phyloP scores from a whole-genome alignment of 2,329 filamentous ascomycete genomes.

The Thielaviopsis musarum region DNA sequence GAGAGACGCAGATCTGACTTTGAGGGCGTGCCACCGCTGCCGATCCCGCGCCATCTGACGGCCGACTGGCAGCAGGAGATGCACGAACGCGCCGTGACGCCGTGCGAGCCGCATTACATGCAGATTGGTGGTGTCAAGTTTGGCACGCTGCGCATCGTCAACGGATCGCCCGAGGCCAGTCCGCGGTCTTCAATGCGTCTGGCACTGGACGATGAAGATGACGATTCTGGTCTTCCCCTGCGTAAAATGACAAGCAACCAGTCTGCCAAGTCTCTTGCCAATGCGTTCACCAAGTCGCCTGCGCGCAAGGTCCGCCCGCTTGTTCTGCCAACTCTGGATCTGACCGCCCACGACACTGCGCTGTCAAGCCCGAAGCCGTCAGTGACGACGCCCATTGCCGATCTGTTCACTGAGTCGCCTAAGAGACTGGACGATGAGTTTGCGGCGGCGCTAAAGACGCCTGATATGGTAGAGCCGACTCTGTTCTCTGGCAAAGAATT shows the following conservation, averaged over 20 bases:
- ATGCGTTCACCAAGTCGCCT: not conserved
- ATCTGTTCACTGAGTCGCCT: not conserved
- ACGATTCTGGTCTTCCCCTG: not conserved
- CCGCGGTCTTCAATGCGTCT: constrained; percentile 16
- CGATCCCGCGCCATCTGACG: constrained; percentile 12
- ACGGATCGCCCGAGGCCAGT: constrained; percentile 36
- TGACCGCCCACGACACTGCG: not conserved
- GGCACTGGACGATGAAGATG: constrained; percentile 13
- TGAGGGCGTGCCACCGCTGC: not conserved
- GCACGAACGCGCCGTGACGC: constrained; percentile 19
- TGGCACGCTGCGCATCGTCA: constrained; percentile 44
- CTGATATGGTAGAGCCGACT: not conserved
- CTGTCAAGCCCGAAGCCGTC: not conserved
- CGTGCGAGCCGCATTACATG: constrained; percentile 38
- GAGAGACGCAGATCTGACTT: not conserved
- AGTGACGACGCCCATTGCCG: constrained; percentile 3
- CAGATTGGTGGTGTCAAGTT: constrained; percentile 46
- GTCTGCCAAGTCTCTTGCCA: not conserved
- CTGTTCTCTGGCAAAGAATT: not conserved
- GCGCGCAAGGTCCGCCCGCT: constrained; percentile 8
- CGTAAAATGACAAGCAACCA: not conserved
- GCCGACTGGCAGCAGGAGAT: constrained; percentile 12
- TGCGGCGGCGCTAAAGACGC: not conserved
- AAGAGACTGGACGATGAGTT: not conserved
- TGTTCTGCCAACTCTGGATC: constrained; percentile 1